These are phyloP conservation scores for Diplotaxis tenuifolia DNA, from an alignment of 345 rosid genomes.

Conservation along the genomic window DNA sequence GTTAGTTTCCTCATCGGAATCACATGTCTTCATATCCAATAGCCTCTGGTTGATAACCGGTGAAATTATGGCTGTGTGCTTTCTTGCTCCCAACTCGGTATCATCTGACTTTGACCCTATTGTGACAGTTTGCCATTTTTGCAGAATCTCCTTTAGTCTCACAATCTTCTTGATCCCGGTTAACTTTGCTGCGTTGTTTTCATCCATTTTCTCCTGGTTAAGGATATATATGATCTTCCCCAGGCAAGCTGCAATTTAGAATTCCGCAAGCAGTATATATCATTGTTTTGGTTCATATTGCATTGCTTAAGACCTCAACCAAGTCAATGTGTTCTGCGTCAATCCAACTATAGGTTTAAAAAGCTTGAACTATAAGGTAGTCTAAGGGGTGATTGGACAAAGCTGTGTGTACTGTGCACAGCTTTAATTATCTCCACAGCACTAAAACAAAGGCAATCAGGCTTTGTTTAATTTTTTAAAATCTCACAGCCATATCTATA, in stretches of 20 bases:
- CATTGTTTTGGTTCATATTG: neutral
- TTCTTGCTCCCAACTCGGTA: slow-evolving; percentile 19
- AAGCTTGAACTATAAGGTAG: neutral
- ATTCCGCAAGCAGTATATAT: neutral
- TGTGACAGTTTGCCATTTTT: slow-evolving; percentile 81
- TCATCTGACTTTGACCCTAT: slow-evolving; percentile 42
- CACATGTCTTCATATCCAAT: slow-evolving; percentile 44
- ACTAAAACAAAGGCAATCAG: no score
- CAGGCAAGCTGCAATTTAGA: slow-evolving; percentile 16
- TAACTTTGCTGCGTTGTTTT: slow-evolving; percentile 50
- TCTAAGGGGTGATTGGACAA: no score
- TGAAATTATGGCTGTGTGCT: slow-evolving; percentile 41
- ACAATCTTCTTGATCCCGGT: slow-evolving; percentile 80
- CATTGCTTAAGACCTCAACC: neutral
- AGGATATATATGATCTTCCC: slow-evolving; percentile 41
- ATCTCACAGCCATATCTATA: no score
- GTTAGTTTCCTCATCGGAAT: slow-evolving; percentile 82
- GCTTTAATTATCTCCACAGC: no score
- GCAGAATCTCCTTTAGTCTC: slow-evolving; percentile 75
- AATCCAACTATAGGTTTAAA: neutral
- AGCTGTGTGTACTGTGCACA: no score
- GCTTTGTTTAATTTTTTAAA: no score
- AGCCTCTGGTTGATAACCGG: slow-evolving; percentile 51
- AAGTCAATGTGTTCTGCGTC: neutral
- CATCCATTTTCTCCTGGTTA: slow-evolving; percentile 55